Evolutionary conservation across 2,329 filamentous ascomycete species (phyloP).

Genomic region (Neofusicoccum sp.): DNA sequence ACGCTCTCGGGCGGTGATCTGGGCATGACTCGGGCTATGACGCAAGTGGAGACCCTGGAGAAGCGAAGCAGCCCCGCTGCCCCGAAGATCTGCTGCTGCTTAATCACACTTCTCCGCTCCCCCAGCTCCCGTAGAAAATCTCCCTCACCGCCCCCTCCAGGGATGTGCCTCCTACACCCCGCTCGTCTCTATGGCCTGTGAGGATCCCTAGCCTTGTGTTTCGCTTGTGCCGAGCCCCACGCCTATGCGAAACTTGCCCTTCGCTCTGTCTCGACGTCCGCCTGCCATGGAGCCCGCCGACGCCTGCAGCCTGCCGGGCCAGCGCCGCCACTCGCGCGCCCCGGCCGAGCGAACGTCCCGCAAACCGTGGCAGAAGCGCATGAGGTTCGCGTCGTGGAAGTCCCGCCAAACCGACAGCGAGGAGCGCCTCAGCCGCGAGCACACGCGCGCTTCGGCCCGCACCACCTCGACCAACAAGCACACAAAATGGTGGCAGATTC

Average conservation of each 20-base stretch:
- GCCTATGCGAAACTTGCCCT: background rate
- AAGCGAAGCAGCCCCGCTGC: background rate
- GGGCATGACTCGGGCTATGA: background rate
- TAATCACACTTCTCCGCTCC: constrained; percentile 16
- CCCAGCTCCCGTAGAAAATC: background rate
- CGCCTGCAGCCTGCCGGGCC: constrained; percentile 16
- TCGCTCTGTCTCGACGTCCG: background rate
- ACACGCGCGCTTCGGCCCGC: constrained; percentile 26
- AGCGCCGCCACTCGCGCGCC: constrained; percentile 2
- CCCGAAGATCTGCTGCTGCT: background rate
- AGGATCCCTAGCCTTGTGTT: background rate
- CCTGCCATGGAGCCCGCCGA: constrained; percentile 7
- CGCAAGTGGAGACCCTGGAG: background rate
- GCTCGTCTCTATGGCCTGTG: background rate
- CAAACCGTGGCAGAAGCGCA: constrained; percentile 28
- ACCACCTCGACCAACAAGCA: constrained; percentile 27
- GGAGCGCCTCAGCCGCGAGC: constrained; percentile 25
- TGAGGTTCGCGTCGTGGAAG: constrained; percentile 26
- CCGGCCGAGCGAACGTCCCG: constrained; percentile 6
- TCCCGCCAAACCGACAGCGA: constrained; percentile 18
- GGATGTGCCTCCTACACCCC: background rate
- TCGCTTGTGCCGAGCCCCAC: background rate
- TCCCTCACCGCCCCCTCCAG: background rate
- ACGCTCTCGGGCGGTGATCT: too few species aligned
- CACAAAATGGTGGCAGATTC: constrained; percentile 70